Evolutionary conservation across 805 yeast genomes (phyloP), one percentile per base, ranked within the genome.

Genomic region (Hemisphaericaspora nanyangensis): DNA sequence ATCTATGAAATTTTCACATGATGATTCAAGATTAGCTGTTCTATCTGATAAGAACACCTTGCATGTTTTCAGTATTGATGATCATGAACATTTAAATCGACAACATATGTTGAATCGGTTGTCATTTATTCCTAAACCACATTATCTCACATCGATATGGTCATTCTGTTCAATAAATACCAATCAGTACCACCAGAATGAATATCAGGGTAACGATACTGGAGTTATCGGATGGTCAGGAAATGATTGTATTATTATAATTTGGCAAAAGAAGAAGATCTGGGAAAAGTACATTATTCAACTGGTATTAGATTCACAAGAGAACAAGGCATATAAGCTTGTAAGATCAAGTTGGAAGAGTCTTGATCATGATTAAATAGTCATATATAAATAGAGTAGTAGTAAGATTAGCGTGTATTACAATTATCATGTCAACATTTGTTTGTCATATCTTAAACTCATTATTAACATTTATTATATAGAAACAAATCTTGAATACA

Each of bases 31-130:
- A 51, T 67, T 93, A 35, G 96, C 97, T 0, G 89, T 88, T 5
- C 65, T 93, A 17, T 83, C 95, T 12, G 96, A 88, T 61, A 93
- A 91, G 55, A 82, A 79, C 49, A 93, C 99, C 0, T 63, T 93
- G 38, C 99, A 93, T 61, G 77, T 91, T 3, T 93, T 79, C 63
- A 22, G 5, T 12, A 85, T 82, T 54, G 67, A 81, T 22, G 20
- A 22, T 5, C 37, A 37, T 10, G 25, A 33, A 6, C 69, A 68
- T 6, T 34, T 39, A 11, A 78, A 80, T 51, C 70, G 85, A 42
- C 76, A 79, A 16, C 96, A 88, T 57, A 51, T 85, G 17, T 65
- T 90, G 36, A 75, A 77, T 37, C 75, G 68, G 34, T 46, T 84
- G 7, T 87, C 89, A 10, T 49, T 75, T 1, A 69, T 87, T 36